Conservation (phyloP, 2,329 filamentous ascomycete genomes). For the Blastomyces parvus region DNA sequence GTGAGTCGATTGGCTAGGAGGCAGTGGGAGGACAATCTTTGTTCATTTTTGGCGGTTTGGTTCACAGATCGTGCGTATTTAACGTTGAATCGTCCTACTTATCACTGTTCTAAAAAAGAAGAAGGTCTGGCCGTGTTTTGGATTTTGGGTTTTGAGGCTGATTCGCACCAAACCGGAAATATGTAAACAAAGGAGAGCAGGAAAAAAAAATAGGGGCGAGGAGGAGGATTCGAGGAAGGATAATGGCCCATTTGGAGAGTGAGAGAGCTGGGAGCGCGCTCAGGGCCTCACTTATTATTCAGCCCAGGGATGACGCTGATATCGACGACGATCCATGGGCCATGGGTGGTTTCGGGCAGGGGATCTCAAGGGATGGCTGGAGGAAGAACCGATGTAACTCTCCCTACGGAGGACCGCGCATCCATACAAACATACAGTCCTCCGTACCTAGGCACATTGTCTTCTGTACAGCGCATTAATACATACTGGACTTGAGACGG, state of each 20-base stretch:
- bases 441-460: neutral
- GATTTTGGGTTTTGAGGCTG: neutral
- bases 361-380: neutral
- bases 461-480: too few relatives aligned
- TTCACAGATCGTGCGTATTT: neutral
- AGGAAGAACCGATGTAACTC: neutral
- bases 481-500: too few relatives aligned
- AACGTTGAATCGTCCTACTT: neutral
- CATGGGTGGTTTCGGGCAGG: neutral
- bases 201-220: neutral
- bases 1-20: neutral
- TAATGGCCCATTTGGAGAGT: too few relatives aligned
- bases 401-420: neutral
- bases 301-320: neutral
- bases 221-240: neutral
- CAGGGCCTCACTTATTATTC: neutral
- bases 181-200: neutral
- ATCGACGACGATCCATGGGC: neutral
- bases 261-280: neutral
- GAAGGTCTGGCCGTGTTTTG: neutral
- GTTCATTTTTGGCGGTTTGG: neutral
- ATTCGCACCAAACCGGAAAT: neutral
- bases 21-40: too few relatives aligned
- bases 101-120: too few relatives aligned
- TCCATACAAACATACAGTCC: too few relatives aligned